Evolutionary conservation across 176 grass and related monocot species (phyloP).

Genomic region (Secale cereale): DNA sequence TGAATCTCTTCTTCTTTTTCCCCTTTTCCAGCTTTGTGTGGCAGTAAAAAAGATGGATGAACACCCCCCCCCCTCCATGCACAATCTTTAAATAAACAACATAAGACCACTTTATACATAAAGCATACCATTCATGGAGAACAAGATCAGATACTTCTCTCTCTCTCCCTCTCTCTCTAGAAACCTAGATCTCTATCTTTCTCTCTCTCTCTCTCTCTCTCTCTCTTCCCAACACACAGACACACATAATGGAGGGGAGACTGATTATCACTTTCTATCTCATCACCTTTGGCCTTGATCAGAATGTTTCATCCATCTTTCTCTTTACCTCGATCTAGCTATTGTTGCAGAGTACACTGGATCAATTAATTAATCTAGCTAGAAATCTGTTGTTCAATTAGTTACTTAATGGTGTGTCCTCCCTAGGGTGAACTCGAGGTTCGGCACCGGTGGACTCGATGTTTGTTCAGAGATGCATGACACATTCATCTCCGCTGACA

Average conservation of each 20-base stretch:
- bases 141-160: neutral
- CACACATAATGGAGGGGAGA: neutral
- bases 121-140: slow-evolving; percentile 4
- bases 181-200: neutral
- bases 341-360: neutral
- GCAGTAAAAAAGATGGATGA: slow-evolving; percentile 1
- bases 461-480: slow-evolving; percentile 45
- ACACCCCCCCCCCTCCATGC: neutral
- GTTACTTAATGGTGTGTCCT: neutral
- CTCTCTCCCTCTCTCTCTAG: neutral
- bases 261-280: neutral
- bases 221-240: neutral
- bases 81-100: slow-evolving; percentile 21
- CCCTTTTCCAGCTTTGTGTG: neutral
- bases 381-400: neutral
- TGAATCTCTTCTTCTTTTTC: neutral
- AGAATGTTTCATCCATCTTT: neutral
- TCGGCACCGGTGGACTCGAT: slow-evolving; percentile 32
- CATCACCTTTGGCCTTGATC: neutral
- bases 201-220: neutral
- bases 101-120: neutral
- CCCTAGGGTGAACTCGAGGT: slow-evolving; percentile 66
- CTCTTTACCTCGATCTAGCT: neutral
- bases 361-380: neutral
- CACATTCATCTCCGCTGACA: slow-evolving; percentile 44